Percentiles rank a stretch among this genome's conserved stretches.
These are phyloP conservation scores for Picocystis sp. DNA, from an alignment of 163 green algal genomes.

Conservation along the genomic window DNA sequence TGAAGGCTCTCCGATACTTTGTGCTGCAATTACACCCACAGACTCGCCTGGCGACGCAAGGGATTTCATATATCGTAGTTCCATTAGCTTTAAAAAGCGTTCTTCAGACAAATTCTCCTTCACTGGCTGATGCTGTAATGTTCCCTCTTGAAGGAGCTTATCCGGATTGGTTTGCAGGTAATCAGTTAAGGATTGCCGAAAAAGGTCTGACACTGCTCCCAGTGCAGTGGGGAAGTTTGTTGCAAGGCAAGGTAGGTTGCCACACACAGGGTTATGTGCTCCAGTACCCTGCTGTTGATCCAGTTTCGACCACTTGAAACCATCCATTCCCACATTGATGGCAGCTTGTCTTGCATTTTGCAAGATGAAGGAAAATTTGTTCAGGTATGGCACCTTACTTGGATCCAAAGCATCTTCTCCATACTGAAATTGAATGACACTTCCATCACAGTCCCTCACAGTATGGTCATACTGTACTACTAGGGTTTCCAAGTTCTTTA, in stretches of 20 bases:
- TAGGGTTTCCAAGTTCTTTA: conserved; percentile 91
- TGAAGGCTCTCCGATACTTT: conserved; percentile 69
- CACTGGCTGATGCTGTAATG: no score
- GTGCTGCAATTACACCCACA: conserved; percentile 78
- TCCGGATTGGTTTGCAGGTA: no score
- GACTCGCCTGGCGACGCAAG: conserved; percentile 65
- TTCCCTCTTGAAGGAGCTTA: no score
- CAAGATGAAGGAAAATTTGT: conserved; percentile 45
- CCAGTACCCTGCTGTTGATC: no score
- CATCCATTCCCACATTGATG: no score
- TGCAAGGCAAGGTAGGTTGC: no score
- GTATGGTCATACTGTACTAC: conserved; percentile 76
- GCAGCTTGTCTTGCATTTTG: conserved; percentile 20
- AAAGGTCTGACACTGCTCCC: no score
- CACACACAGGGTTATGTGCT: no score
- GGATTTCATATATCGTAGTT: conserved; percentile 68
- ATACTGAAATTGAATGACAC: conserved; percentile 76
- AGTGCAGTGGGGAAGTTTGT: no score
- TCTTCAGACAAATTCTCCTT: neutral
- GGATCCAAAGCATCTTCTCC: conserved; percentile 89
- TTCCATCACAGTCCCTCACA: conserved; percentile 73
- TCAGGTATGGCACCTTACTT: conserved; percentile 18
- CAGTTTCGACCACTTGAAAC: no score
- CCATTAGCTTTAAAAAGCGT: conserved; percentile 52
- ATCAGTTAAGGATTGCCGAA: no score